phyloP scores from a whole-genome alignment of 345 rosid species.

The Rhodomyrtus tomentosa region DNA sequence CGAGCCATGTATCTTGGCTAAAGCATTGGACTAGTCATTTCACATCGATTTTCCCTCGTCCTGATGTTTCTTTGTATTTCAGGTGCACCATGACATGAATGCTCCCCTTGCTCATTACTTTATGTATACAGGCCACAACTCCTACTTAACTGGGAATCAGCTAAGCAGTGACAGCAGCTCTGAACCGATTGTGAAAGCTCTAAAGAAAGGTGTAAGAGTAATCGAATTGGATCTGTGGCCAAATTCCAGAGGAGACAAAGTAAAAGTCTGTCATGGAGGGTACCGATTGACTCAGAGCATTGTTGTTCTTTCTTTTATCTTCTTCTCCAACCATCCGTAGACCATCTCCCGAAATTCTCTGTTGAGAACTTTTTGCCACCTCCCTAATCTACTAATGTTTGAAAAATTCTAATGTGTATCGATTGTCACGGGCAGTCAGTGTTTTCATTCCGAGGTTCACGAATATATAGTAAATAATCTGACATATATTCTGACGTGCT shows the following conservation, averaged over 20 bases:
- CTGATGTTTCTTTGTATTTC: not conserved
- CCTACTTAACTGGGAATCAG: slow-evolving; percentile 80
- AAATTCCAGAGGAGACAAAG: slow-evolving; percentile 25
- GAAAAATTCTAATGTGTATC: not conserved
- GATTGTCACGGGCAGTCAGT: not conserved
- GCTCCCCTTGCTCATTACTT: slow-evolving; percentile 69
- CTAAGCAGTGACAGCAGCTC: slow-evolving; percentile 48
- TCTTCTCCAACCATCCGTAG: not conserved
- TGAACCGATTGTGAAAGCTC: slow-evolving; percentile 50
- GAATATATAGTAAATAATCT: not conserved
- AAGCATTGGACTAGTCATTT: not conserved
- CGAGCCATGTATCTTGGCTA: not conserved
- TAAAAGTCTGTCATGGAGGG: slow-evolving; percentile 80
- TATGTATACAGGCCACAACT: slow-evolving; percentile 81
- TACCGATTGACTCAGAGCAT: slow-evolving; percentile 1
- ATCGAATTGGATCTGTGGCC: slow-evolving; percentile 95
- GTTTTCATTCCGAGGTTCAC: not conserved
- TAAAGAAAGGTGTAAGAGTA: slow-evolving; percentile 52
- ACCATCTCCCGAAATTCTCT: not conserved
- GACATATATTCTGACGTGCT: not conserved
- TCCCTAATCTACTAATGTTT: not conserved
- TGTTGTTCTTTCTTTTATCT: not conserved
- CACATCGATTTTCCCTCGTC: not conserved
- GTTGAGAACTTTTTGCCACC: not conserved
- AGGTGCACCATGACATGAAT: slow-evolving; percentile 69